These are phyloP conservation scores for Iberis pinnata DNA, from an alignment of 345 rosid species.

Conservation along the genomic window DNA sequence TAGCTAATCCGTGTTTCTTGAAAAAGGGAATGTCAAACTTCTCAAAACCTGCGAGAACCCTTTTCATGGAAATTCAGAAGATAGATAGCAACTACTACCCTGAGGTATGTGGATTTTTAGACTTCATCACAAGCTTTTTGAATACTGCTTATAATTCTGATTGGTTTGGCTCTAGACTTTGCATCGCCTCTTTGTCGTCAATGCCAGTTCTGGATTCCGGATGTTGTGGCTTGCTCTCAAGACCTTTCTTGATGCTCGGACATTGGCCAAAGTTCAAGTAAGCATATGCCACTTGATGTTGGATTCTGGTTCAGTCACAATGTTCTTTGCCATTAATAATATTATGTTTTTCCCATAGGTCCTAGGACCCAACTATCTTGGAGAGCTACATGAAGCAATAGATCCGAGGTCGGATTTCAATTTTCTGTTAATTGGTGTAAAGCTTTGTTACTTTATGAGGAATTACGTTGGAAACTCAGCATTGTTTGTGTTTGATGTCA, in stretches of 20 bases:
- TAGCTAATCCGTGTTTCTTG: slow-evolving; percentile 8
- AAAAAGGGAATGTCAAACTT: slow-evolving; percentile 82
- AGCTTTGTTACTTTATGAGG: background rate
- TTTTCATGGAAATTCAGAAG: slow-evolving; percentile 62
- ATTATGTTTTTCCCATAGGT: slow-evolving; percentile 41
- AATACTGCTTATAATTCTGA: background rate
- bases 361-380: slow-evolving; percentile 65
- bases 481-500: slow-evolving; percentile 4
- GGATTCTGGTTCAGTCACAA: background rate
- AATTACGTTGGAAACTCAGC: slow-evolving; percentile 5
- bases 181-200: slow-evolving; percentile 71
- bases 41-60: slow-evolving; percentile 62
- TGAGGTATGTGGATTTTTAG: slow-evolving; percentile 45
- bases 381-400: slow-evolving; percentile 62
- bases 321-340: background rate
- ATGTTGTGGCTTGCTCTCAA: slow-evolving; percentile 95
- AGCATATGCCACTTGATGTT: slow-evolving; percentile 19
- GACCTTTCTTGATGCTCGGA: slow-evolving; percentile 77
- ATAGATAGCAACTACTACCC: slow-evolving; percentile 81
- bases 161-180: slow-evolving; percentile 48
- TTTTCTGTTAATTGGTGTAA: no score
- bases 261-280: slow-evolving; percentile 76
- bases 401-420: slow-evolving; percentile 46
- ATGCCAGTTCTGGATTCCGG: slow-evolving; percentile 84
- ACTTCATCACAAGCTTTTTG: background rate